phyloP scores from a whole-genome alignment of 1,139 yeast species.

The Debaryomycetaceae sp. region DNA sequence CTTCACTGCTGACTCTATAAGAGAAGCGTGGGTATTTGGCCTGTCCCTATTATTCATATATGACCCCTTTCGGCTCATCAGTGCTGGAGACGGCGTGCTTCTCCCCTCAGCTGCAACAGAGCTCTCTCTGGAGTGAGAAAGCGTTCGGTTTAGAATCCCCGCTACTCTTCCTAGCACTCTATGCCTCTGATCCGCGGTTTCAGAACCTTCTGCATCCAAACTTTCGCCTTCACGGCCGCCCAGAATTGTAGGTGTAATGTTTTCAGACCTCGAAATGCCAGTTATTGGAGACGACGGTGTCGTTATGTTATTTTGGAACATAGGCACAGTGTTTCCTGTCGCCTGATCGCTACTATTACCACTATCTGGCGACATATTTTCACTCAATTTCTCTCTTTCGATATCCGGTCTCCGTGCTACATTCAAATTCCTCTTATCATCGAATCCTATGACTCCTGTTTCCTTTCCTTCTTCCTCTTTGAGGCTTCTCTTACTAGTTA shows the following conservation, averaged over 20 bases:
- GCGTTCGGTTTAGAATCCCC: slow-evolving; percentile 25
- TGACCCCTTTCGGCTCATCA: neutral
- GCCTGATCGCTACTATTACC: slow-evolving; percentile 1
- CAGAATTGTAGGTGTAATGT: slow-evolving; percentile 13
- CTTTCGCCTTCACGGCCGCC: slow-evolving; percentile 6
- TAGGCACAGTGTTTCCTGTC: slow-evolving; percentile 1
- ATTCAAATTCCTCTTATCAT: neutral
- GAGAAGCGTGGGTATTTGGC: neutral
- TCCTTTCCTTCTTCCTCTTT: too few species aligned
- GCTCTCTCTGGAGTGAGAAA: slow-evolving; percentile 16
- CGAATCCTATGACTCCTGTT: neutral
- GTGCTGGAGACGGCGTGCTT: neutral
- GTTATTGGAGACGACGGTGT: slow-evolving; percentile 10
- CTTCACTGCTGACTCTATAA: slow-evolving; percentile 46
- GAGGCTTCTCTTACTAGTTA: too few species aligned
- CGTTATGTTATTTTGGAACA: slow-evolving; percentile 4
- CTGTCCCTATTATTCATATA: neutral
- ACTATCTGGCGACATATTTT: slow-evolving; percentile 5
- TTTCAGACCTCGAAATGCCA: slow-evolving; percentile 13
- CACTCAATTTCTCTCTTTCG: neutral
- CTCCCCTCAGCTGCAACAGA: slow-evolving; percentile 13
- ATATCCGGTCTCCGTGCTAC: neutral
- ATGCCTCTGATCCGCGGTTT: slow-evolving; percentile 19
- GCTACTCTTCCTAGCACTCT: slow-evolving; percentile 32
- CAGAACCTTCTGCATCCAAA: slow-evolving; percentile 4